Conservation (phyloP, 2,329 filamentous ascomycete genomes). For the Stenocarpella maydis region DNA sequence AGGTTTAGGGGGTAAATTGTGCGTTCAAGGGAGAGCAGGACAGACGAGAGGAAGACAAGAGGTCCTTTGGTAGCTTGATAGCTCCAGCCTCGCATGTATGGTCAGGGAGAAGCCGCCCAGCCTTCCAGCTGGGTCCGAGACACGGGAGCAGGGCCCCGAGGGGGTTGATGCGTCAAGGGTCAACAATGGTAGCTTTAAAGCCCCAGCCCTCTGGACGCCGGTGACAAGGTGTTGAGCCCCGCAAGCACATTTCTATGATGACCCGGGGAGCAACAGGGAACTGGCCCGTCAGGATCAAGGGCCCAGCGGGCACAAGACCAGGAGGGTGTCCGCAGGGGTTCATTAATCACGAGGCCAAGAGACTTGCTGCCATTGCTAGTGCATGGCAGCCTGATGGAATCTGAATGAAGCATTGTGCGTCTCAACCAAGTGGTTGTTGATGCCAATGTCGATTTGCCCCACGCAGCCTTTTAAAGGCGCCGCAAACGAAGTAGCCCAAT, state of each 20-base stretch:
- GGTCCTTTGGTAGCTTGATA: constrained; percentile 71
- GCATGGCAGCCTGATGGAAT: constrained; percentile 39
- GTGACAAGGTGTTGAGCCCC: constrained; percentile 6
- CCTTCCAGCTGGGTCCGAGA: constrained; percentile 40
- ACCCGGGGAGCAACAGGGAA: not conserved
- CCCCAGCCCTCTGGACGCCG: constrained; percentile 50
- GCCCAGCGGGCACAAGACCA: not conserved
- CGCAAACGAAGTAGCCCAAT: constrained; percentile 26
- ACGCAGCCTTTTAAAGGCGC: constrained; percentile 27
- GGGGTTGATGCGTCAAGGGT: constrained; percentile 44
- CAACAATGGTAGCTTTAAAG: constrained; percentile 59
- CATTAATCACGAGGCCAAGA: constrained; percentile 11
- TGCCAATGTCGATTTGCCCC: constrained; percentile 9
- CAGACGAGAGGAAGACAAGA: constrained; percentile 38
- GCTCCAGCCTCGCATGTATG: constrained; percentile 61
- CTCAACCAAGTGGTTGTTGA: constrained; percentile 42
- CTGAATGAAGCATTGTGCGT: constrained; percentile 35
- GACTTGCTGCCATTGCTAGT: constrained; percentile 42
- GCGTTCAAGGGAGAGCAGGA: not conserved
- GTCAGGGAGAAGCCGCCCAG: constrained; percentile 26
- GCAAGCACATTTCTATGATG: constrained; percentile 24
- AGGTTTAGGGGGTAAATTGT: constrained; percentile 37
- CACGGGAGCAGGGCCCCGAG: constrained; percentile 36
- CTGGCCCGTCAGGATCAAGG: not conserved
- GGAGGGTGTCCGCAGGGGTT: not conserved